phyloP scores from a whole-genome alignment of 2,329 filamentous ascomycete species.

The Hymenoscyphus fructigenus region DNA sequence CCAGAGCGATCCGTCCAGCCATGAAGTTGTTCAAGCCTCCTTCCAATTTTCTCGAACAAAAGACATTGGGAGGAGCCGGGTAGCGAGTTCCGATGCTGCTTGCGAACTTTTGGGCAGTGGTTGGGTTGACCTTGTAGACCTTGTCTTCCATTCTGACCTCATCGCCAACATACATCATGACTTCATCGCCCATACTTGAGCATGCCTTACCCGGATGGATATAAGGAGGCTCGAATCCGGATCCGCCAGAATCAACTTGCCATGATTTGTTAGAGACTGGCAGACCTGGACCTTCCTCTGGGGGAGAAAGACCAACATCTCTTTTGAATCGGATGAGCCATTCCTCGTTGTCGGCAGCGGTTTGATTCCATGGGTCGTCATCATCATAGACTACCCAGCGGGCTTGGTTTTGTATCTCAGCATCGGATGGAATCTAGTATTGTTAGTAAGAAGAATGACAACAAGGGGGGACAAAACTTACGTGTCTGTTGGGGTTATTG shows the following conservation, averaged over 20 bases:
- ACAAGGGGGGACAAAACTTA: constrained; percentile 16
- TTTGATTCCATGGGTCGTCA: constrained; percentile 66
- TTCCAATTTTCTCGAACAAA: constrained; percentile 60
- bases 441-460: constrained; percentile 6
- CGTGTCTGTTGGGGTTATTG: constrained; percentile 59
- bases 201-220: constrained; percentile 43
- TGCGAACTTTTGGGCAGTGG: constrained; percentile 50
- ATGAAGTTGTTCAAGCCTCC: constrained; percentile 52
- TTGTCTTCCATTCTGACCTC: constrained; percentile 35
- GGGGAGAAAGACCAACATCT: constrained; percentile 50
- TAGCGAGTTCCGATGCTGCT: constrained; percentile 45
- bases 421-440: constrained; percentile 49
- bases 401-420: constrained; percentile 64
- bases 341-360: constrained; percentile 61
- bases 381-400: constrained; percentile 63
- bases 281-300: constrained; percentile 52
- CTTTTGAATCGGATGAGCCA: constrained; percentile 65
- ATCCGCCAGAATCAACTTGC: constrained; percentile 50
- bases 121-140: constrained; percentile 44
- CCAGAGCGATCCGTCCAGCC: constrained; percentile 41
- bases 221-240: constrained; percentile 57
- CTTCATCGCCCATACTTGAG: constrained; percentile 39
- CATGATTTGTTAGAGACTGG: constrained; percentile 42
- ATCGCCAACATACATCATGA: constrained; percentile 11
- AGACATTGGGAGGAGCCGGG: constrained; percentile 50